Base-by-base conservation (phyloP, 352 stramenopile species). In the Phytophthora pseudosyringae region DNA sequence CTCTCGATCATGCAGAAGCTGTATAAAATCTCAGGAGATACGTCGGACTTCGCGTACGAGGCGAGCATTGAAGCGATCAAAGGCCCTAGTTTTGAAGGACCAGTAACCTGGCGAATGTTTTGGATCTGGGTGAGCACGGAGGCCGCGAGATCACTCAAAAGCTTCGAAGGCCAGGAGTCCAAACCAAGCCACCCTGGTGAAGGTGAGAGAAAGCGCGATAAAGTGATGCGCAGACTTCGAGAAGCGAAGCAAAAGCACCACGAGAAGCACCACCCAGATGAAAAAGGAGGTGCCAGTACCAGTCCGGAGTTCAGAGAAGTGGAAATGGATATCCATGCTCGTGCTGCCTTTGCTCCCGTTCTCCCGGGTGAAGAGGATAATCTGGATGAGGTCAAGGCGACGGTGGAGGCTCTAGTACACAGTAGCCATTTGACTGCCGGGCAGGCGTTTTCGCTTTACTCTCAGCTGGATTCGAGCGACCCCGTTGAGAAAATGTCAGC, bases 51-150 rank as follows among this genome's bases (percentile, higher is more conserved):
- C 32, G 83, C 81, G 3, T 92, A 91, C 54, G 72, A 90, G 48
- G 65, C 74, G 1, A 80, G 77, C 1, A 49, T 92, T 13, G 67
- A 77, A 26, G 77, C 88, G 26, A 73, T 92, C 15, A 75, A 90
- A 65, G 77, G 86, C 13, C 72, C 81, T 0, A 64, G 56, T 0
- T 90, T 89, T 53, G 78, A 89, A 64, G 84, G 80, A 4, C 80
- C 78, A 0, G 78, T 94, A 15, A 81, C 80, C 5, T 95, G 87
- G 87, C 53, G 78, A 5, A 89, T 91, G 78, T 95, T 93, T 67
- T 95, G 85, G 85, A 73, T 89, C 33, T 95, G 83, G 83, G 85
- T 95, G 28, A 95, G 87, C 36, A 82, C 80, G 0, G 83, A 94
- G 52, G 87, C 87, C 1, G 82, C 86, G 5, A 71, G 80, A 18